Evolutionary conservation across 495 filamentous ascomycete species (phyloP), one percentile per base, ranked within the genome.

Genomic region (Paragyromitra xinjiangensis): DNA sequence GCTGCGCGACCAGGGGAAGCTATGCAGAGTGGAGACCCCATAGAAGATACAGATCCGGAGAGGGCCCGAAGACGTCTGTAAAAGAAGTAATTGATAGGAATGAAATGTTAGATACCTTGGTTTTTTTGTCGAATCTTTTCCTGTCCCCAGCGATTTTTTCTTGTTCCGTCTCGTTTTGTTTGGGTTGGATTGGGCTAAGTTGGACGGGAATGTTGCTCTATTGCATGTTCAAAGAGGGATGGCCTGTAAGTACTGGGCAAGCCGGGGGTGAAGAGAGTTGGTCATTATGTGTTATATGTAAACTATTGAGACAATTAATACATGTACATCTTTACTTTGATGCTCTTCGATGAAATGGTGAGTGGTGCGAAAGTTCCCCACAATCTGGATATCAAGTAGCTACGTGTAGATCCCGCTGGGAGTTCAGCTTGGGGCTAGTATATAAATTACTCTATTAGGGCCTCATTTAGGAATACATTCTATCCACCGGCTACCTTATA

Each of bases 51-150:
- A 22, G 8, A 22, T 12, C 40, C 39, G 34, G 67, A 55, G 26
- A 29, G 68, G 19, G 12, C 48, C 16, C 48, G 67, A 56, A 71
- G 73, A 16, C 73, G 73, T 58, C 24, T 64, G 58, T 76, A 76
- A 51, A 56, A 19, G 45, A 12, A 29, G 45, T 11, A 8, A 37
- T 14, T 24, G 11, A 14, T 53, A 7, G 29, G 29, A 9, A 11
- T 51, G 56, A 12, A 24, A n/a, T 51, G 26, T 7, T 9, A 44
- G 40, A 16, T 44, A 24, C 44, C 50, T 63, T 29, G 12, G 51
- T 42, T 59, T 48, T n/a, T 8, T 56, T 26, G 6, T 19, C 12
- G 24, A 19, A 63, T 72, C 63, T 63, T n/a, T 72, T 63, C 34
- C 55, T 72, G 62, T 37, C 34, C 44, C 34, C 19, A 68, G 68